These are phyloP conservation scores for Tetradesmus obliquus DNA, from an alignment of 139 green algal species.

Conservation along the genomic window DNA sequence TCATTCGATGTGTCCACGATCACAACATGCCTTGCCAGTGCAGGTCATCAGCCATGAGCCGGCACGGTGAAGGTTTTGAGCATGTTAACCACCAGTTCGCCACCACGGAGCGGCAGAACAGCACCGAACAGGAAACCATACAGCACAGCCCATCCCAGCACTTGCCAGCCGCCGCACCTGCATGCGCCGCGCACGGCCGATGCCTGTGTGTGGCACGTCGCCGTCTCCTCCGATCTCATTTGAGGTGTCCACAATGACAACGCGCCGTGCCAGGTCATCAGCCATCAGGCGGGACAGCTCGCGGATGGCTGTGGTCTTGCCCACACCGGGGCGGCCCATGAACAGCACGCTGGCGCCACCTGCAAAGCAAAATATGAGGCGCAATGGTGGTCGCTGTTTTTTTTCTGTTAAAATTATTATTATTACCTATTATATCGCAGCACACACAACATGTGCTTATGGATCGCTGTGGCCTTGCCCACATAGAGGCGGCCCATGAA, in stretches of 20 bases:
- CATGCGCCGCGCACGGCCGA: slow-evolving; percentile 94
- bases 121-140: too few relatives aligned
- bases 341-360: slow-evolving; percentile 44
- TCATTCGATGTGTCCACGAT: slow-evolving; percentile 95
- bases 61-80: neutral
- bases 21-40: slow-evolving; percentile 78
- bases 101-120: too few relatives aligned
- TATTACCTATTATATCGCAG: too few relatives aligned
- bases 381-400: too few relatives aligned
- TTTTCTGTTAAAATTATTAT: too few relatives aligned
- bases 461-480: too few relatives aligned
- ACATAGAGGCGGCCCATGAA: too few relatives aligned
- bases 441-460: too few relatives aligned
- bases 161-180: slow-evolving; percentile 63
- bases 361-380: neutral
- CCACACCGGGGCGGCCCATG: slow-evolving; percentile 82
- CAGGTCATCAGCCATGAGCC: slow-evolving; percentile 84
- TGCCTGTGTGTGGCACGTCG: slow-evolving; percentile 95
- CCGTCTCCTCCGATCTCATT: slow-evolving; percentile 96
- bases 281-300: slow-evolving; percentile 78
- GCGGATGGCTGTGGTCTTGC: slow-evolving; percentile 94
- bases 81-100: too few relatives aligned
- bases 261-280: slow-evolving; percentile 83
- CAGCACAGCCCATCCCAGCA: too few relatives aligned
- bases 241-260: slow-evolving; percentile 90